Conservation (phyloP, 2,329 filamentous ascomycete species). For the Huntiella moniliformis region DNA sequence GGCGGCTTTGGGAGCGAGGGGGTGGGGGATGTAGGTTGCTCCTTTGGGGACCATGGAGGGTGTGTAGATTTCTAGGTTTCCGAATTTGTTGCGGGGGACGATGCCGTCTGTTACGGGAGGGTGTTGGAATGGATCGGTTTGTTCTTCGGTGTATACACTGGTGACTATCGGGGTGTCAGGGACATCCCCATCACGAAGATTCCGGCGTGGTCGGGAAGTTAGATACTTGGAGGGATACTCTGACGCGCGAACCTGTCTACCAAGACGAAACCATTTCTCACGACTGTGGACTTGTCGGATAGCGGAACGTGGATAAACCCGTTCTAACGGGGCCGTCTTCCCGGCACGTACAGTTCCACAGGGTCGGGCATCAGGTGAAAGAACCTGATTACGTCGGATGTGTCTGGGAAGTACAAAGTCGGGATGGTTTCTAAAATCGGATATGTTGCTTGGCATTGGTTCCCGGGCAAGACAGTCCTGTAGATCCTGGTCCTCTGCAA, state of each 20-base stretch:
- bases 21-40: conserved; percentile 48
- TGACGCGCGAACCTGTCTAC: conserved; percentile 56
- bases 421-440: conserved; percentile 76
- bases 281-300: conserved; percentile 60
- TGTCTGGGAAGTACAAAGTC: conserved; percentile 72
- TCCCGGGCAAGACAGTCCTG: conserved; percentile 53
- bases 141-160: conserved; percentile 40
- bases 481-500: conserved; percentile 67
- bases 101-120: conserved; percentile 56
- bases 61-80: conserved; percentile 86
- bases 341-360: conserved; percentile 64
- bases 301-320: conserved; percentile 65
- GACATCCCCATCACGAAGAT: conserved; percentile 17
- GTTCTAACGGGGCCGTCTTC: conserved; percentile 44
- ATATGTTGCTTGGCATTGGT: conserved; percentile 67
- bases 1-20: conserved; percentile 50
- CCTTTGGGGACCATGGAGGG: conserved; percentile 77
- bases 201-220: conserved; percentile 12
- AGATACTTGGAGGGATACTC: conserved; percentile 71
- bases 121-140: conserved; percentile 56
- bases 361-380: conserved; percentile 48
- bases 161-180: conserved; percentile 21
- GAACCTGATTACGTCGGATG: conserved; percentile 57
- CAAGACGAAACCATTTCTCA: conserved; percentile 82
- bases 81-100: conserved; percentile 80